Conservation (phyloP, 495 filamentous ascomycete genomes). For the Aspergillus nidulans region DNA sequence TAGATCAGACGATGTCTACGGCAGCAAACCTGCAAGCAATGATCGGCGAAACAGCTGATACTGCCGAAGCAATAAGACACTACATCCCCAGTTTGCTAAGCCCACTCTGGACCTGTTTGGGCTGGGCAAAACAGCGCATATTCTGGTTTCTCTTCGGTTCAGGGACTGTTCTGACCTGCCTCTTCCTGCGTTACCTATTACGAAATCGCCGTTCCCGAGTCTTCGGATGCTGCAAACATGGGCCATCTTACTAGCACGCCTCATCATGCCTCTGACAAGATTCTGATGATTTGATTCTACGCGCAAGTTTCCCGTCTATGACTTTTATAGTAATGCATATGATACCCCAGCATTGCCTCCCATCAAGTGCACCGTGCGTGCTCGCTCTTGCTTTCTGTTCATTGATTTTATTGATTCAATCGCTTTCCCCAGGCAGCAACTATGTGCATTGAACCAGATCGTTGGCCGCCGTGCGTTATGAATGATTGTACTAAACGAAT, state of each 20-base stretch:
- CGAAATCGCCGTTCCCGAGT: too few relatives aligned
- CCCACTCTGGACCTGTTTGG: slow-evolving; percentile 18
- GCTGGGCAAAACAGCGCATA: neutral
- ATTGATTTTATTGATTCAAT: neutral
- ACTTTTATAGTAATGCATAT: neutral
- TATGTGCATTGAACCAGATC: neutral
- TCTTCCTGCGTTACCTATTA: neutral
- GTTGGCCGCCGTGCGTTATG: too few relatives aligned
- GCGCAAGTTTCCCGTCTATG: neutral
- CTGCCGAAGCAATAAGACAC: slow-evolving; percentile 23
- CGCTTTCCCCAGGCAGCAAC: neutral
- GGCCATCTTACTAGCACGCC: neutral
- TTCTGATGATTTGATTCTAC: neutral
- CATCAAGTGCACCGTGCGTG: neutral
- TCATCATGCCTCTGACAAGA: neutral
- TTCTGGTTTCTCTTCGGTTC: too few relatives aligned
- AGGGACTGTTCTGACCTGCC: neutral
- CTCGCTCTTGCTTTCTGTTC: neutral
- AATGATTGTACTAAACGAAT: too few relatives aligned
- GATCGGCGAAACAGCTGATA: slow-evolving; percentile 34
- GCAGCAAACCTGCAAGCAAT: slow-evolving; percentile 38
- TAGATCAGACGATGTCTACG: slow-evolving; percentile 33
- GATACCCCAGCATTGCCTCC: neutral
- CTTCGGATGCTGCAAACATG: neutral
- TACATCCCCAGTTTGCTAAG: slow-evolving; percentile 17